Evolutionary conservation across 257 asterid species (phyloP).

Genomic region (Solanum chmielewskii): DNA sequence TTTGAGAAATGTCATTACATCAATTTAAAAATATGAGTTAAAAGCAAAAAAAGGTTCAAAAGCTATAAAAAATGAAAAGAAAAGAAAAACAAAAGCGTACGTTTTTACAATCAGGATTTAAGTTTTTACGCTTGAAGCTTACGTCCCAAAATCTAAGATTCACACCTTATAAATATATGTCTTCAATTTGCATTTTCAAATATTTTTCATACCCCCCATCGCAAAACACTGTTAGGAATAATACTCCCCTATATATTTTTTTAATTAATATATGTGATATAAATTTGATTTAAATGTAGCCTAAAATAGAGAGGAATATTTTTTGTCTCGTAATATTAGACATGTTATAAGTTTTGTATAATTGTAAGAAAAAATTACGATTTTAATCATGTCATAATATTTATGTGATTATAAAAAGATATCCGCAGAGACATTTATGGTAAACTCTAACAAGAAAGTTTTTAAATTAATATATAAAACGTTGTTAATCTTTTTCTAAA

Average conservation of each 20-base stretch:
- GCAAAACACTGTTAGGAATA: background rate
- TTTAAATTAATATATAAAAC: background rate
- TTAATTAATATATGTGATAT: background rate
- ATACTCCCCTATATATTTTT: background rate
- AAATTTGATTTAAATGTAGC: background rate
- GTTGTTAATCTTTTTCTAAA: background rate
- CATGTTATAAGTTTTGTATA: background rate
- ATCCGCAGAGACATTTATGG: too few relatives aligned
- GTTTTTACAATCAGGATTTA: too few relatives aligned
- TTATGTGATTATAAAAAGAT: background rate
- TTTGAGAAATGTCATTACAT: too few relatives aligned
- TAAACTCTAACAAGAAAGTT: background rate
- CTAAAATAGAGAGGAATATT: background rate
- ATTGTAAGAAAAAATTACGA: fast-evolving
- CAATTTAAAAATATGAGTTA: too few relatives aligned
- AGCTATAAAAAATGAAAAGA: too few relatives aligned
- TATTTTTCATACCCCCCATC: too few relatives aligned
- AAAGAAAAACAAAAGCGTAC: too few relatives aligned
- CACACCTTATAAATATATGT: too few relatives aligned
- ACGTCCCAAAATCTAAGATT: too few relatives aligned
- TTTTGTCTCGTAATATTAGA: background rate
- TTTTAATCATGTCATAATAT: background rate
- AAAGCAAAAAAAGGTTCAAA: too few relatives aligned
- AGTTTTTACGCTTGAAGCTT: too few relatives aligned
- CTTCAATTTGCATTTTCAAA: too few relatives aligned